A percentile compares a stretch with the other conserved stretches of the same genome.
Conservation (phyloP, 2,329 filamentous ascomycete species). For the Penicillium brasilianum region DNA sequence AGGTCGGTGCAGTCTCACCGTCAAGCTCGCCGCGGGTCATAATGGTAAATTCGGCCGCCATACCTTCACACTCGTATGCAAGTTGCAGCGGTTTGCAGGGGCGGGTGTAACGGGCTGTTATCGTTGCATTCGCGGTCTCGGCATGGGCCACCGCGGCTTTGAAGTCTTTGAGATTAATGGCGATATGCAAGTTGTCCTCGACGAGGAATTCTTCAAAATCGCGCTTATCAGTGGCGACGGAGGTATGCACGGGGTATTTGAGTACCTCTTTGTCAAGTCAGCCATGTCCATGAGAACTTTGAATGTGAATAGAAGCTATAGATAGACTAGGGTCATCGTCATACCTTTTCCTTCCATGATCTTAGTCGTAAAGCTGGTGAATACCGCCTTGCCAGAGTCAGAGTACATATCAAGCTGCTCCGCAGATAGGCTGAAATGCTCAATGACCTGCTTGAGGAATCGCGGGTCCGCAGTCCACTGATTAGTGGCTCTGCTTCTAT, state of each 20-base stretch:
- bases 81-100: conserved; percentile 66
- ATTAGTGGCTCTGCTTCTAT: conserved; percentile 60
- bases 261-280: conserved; percentile 56
- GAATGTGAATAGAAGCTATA: neutral
- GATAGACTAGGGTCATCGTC: neutral
- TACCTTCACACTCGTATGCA: conserved; percentile 60
- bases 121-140: conserved; percentile 59
- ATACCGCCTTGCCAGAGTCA: conserved; percentile 62
- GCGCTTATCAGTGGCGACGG: conserved; percentile 64
- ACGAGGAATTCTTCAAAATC: conserved; percentile 67
- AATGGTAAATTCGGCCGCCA: conserved; percentile 65
- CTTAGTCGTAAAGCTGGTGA: conserved; percentile 71
- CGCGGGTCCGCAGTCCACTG: conserved; percentile 64
- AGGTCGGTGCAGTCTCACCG: conserved; percentile 42
- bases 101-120: conserved; percentile 64
- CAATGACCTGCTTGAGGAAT: conserved; percentile 64
- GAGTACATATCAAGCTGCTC: conserved; percentile 68
- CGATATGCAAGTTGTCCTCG: conserved; percentile 64
- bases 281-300: neutral
- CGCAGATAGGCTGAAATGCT: conserved; percentile 68
- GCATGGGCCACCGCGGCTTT: conserved; percentile 67
- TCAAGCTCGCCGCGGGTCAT: conserved; percentile 67
- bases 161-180: conserved; percentile 70
- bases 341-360: conserved; percentile 64
- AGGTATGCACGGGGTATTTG: conserved; percentile 68